Evolutionary conservation across 164 flowering plant species (phyloP), one percentile per base, ranked within the genome.

Genomic region (Dillenia suffruticosa): DNA sequence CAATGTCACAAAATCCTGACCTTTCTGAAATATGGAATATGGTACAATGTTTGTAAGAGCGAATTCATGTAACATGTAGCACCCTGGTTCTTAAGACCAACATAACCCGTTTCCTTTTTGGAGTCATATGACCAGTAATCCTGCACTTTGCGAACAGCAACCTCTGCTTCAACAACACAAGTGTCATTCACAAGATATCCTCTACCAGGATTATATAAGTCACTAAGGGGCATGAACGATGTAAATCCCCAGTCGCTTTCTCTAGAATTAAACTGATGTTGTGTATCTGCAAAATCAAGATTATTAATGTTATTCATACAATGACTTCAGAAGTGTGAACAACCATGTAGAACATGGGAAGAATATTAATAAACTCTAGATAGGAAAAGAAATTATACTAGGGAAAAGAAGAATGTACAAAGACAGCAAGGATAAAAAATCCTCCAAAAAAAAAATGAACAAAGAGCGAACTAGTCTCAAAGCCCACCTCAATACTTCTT

Each of bases 1-100:
- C 40, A 32, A 32, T 32, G 40, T 32, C 40, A 32, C 40, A 10
- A 59, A 26, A 50, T 53, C 22, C 70, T 49, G 51, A 89, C 98
- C 95, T 92, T 89, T 69, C 96, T 72, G 57, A 92, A 92, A 65
- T 87, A 89, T 46, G 96, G 96, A 63, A 89, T 88, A 76, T 92
- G 98, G 67, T 86, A 92, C 59, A 92, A 56, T 24, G 97, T 92
- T 63, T 92, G 97, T 49, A 92, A 77, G 12, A 92, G 84, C 63
- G 98, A 92, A 68, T 92, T 92, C 96, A 92, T 92, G 77, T 92
- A 92, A 71, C 98, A 92, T 12, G 98, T 92, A n/a, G 98, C 98
- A 46, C 98, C 98, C 75, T 92, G 98, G 73, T 92, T 92, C 76
- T 92, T 92, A 57, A 92, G 88, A 17, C 98, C 97, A 64, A 89